Percentiles rank a stretch among this genome's conserved stretches.
These are phyloP conservation scores for Pelargonium cotyledonis DNA, from an alignment of 441 rosid species.

Conservation along the genomic window DNA sequence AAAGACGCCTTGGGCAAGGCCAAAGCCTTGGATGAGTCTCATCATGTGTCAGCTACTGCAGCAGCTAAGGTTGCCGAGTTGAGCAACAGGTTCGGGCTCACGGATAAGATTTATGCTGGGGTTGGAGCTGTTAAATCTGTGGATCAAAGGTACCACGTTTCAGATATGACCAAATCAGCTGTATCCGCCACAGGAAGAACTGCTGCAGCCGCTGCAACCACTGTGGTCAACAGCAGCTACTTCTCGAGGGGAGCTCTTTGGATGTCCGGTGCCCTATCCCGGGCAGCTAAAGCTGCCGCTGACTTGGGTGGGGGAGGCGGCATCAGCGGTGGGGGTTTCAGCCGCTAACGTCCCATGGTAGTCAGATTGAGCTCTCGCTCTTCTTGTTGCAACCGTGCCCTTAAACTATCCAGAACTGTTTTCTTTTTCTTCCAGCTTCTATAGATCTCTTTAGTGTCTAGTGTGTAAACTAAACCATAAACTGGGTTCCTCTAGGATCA, in stretches of 20 bases:
- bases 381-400: neutral
- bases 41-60: constrained; percentile 52
- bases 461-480: neutral
- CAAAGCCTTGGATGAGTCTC: constrained; percentile 49
- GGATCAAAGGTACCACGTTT: constrained; percentile 45
- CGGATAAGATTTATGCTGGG: constrained; percentile 43
- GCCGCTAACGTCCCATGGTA: neutral
- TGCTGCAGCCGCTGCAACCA: constrained; percentile 44
- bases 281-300: constrained; percentile 47
- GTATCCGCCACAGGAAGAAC: constrained; percentile 44
- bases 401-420: neutral
- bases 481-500: no score
- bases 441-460: neutral
- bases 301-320: constrained; percentile 39
- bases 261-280: constrained; percentile 47
- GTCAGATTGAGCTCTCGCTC: neutral
- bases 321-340: constrained; percentile 23
- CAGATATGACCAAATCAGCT: constrained; percentile 44
- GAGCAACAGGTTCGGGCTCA: constrained; percentile 44
- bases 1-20: constrained; percentile 57
- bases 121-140: constrained; percentile 45
- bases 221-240: constrained; percentile 48
- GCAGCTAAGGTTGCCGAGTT: constrained; percentile 45
- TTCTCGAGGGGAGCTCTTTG: constrained; percentile 55
- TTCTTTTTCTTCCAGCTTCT: no score